phyloP scores from a whole-genome alignment of 306 rosid genomes.

The Geum urbanum region DNA sequence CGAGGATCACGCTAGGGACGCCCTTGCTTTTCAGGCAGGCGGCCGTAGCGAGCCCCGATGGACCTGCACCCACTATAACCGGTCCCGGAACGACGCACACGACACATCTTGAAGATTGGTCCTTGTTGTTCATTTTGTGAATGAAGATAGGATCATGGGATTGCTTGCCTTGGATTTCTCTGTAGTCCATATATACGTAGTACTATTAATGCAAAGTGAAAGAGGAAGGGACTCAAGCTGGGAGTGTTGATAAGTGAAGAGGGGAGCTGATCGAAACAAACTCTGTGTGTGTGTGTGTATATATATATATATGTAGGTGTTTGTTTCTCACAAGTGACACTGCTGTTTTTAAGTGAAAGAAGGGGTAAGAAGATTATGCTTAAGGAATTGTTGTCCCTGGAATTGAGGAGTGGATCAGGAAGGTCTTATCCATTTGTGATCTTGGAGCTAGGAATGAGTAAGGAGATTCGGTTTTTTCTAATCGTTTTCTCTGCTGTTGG shows the following conservation, averaged over 20 bases:
- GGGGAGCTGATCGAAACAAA: background rate
- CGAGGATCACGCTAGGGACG: constrained; percentile 47
- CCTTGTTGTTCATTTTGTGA: constrained; percentile 23
- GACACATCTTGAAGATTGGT: background rate
- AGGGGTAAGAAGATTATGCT: constrained; percentile 24
- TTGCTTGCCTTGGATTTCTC: constrained; percentile 71
- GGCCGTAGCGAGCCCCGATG: constrained; percentile 80
- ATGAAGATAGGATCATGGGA: constrained; percentile 58
- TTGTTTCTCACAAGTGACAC: background rate
- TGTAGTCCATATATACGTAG: constrained; percentile 30
- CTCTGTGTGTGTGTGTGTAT: no score
- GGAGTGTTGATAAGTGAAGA: constrained; percentile 1
- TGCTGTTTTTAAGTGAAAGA: background rate
- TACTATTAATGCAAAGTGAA: constrained; percentile 27
- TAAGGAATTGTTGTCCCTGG: constrained; percentile 21
- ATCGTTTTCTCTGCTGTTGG: constrained; percentile 6
- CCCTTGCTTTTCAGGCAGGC: constrained; percentile 51
- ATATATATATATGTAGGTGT: background rate
- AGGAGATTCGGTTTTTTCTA: constrained; percentile 12
- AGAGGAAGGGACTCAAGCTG: background rate
- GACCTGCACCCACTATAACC: constrained; percentile 81
- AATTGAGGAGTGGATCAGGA: constrained; percentile 53
- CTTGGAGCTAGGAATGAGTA: constrained; percentile 27
- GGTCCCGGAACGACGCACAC: constrained; percentile 44
- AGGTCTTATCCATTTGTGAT: constrained; percentile 46